Evolutionary conservation across 805 yeast genomes (phyloP).

Genomic region (Suhomyces canberraensis): DNA sequence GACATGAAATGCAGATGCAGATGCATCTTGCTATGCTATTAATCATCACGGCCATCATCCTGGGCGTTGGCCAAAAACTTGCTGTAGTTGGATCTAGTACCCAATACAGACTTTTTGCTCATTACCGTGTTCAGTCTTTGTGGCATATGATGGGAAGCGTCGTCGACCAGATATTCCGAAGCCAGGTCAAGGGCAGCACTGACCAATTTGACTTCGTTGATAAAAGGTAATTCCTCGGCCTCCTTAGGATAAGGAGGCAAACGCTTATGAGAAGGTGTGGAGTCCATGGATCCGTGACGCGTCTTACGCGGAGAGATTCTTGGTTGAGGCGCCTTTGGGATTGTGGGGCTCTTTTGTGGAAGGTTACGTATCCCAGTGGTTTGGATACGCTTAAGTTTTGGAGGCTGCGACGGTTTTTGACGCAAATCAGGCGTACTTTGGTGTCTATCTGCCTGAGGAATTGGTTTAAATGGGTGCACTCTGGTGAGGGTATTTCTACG

Average conservation of each 20-base stretch:
- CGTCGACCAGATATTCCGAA: constrained; percentile 1
- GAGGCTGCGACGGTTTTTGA: constrained; percentile 7
- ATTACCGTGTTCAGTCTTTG: constrained; percentile 27
- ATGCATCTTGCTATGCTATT: too few relatives aligned
- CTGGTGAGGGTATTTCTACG: constrained; percentile 19
- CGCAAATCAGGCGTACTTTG: constrained; percentile 19
- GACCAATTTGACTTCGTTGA: constrained; percentile 31
- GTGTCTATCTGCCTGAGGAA: constrained; percentile 3
- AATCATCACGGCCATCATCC: constrained; percentile 7
- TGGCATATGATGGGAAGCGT: background rate
- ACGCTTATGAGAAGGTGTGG: constrained; percentile 9
- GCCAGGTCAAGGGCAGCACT: constrained; percentile 13
- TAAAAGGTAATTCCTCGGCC: constrained; percentile 34
- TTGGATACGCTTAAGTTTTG: constrained; percentile 15
- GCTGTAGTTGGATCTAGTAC: constrained; percentile 38
- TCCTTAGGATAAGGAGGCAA: constrained; percentile 19
- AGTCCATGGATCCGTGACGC: constrained; percentile 7
- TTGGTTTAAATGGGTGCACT: constrained; percentile 20
- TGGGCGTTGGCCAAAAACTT: constrained; percentile 33
- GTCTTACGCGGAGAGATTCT: background rate
- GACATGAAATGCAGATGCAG: too few relatives aligned
- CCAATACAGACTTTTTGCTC: constrained; percentile 36
- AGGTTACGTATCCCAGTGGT: constrained; percentile 13
- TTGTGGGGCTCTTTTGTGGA: background rate
- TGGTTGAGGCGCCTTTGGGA: background rate